phyloP scores from a whole-genome alignment of 2,329 filamentous ascomycete genomes.

The Fusarium poae region DNA sequence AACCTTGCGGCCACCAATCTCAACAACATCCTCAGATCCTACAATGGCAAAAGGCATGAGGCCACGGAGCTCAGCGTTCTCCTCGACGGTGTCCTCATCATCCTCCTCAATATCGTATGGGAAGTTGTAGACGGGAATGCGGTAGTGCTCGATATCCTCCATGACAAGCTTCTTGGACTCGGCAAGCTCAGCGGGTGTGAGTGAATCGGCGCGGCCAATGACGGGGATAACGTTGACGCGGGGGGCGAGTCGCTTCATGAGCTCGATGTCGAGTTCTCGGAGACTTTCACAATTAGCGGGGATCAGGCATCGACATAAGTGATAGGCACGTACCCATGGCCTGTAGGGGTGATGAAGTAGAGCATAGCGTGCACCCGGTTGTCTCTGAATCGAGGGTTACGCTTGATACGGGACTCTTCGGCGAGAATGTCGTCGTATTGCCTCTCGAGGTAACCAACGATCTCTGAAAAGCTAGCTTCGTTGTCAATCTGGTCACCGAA shows the following conservation, averaged over 20 bases:
- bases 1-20: constrained; percentile 92
- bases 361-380: constrained; percentile 98
- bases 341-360: constrained; percentile 99
- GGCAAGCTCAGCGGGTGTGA: constrained; percentile 94
- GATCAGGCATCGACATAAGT: background rate
- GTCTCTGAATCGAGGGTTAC: constrained; percentile 99
- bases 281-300: constrained; percentile 69
- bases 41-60: constrained; percentile 99
- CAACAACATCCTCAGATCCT: constrained; percentile 93
- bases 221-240: constrained; percentile 99
- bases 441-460: constrained; percentile 97
- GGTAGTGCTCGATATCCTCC: constrained; percentile 99
- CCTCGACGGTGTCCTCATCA: constrained; percentile 98
- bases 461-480: constrained; percentile 97
- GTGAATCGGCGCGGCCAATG: constrained; percentile 97
- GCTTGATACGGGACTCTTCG: constrained; percentile 99
- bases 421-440: constrained; percentile 99
- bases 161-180: constrained; percentile 99
- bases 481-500: constrained; percentile 99
- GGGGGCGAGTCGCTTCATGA: constrained; percentile 98
- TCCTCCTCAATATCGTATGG: constrained; percentile 99
- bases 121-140: constrained; percentile 99
- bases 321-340: constrained; percentile 77
- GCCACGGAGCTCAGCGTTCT: constrained; percentile 96
- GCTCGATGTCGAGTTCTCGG: constrained; percentile 97